Evolutionary conservation across 2,329 filamentous ascomycete species (phyloP).

Genomic region (Aspergillus ochraceoroseus): DNA sequence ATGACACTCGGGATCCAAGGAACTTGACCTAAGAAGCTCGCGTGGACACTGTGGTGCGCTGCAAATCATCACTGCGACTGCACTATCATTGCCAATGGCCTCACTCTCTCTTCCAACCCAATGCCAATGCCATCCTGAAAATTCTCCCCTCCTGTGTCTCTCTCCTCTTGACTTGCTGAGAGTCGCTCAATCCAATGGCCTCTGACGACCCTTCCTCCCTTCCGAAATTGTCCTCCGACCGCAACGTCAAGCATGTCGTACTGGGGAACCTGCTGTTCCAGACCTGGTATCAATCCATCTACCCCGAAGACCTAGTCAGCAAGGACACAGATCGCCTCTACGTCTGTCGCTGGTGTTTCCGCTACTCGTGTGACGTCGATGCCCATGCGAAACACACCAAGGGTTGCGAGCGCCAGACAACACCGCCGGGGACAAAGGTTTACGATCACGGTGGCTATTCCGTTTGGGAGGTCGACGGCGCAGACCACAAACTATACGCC

Average conservation of each 20-base stretch:
- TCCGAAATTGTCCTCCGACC: conserved; percentile 48
- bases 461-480: conserved; percentile 90
- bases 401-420: conserved; percentile 52
- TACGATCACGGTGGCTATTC: conserved; percentile 77
- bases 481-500: conserved; percentile 80
- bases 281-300: conserved; percentile 91
- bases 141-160: not conserved
- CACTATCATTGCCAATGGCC: too few species aligned
- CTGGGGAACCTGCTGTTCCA: conserved; percentile 78
- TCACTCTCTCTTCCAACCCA: too few species aligned
- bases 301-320: conserved; percentile 62
- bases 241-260: conserved; percentile 82
- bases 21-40: too few species aligned
- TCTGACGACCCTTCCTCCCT: conserved; percentile 24
- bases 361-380: conserved; percentile 60
- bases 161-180: not conserved
- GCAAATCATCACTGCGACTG: too few species aligned
- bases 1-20: too few species aligned
- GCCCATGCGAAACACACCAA: conserved; percentile 39
- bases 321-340: conserved; percentile 61
- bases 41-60: too few species aligned
- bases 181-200: conserved; percentile 26
- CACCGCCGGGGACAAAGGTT: conserved; percentile 65
- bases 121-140: too few species aligned
- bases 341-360: conserved; percentile 90